phyloP scores from a whole-genome alignment of 1,284 basidiomycete species.

The Puccinia horiana region DNA sequence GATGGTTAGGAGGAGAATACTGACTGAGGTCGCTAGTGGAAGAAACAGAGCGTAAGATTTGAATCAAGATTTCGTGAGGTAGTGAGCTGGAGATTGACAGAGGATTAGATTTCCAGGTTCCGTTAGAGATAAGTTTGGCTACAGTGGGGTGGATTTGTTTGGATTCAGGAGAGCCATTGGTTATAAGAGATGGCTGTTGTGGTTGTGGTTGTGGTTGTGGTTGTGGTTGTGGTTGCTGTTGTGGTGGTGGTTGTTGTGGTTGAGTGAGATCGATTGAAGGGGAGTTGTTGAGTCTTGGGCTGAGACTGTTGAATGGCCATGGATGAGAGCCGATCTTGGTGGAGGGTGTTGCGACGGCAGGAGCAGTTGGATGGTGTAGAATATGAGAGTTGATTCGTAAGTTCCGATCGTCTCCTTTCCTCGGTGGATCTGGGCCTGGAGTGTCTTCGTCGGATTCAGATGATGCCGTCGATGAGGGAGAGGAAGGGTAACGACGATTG shows the following conservation, averaged over 20 bases:
- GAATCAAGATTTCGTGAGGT: slow-evolving; percentile 88
- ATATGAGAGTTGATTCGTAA: slow-evolving; percentile 26
- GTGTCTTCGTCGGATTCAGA: slow-evolving; percentile 44
- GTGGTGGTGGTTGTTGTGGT: background rate
- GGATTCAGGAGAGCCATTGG: background rate
- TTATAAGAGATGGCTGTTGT: background rate
- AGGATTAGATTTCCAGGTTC: slow-evolving; percentile 3
- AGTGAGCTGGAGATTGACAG: slow-evolving; percentile 60
- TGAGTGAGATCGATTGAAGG: background rate
- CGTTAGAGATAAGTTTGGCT: too few species aligned
- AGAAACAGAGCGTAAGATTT: slow-evolving; percentile 83
- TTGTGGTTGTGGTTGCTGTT: background rate
- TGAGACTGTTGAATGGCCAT: slow-evolving; percentile 46
- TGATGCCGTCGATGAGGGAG: slow-evolving; percentile 46
- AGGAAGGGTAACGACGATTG: slow-evolving; percentile 41
- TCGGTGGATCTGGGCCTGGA: slow-evolving; percentile 21
- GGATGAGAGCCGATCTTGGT: slow-evolving; percentile 37
- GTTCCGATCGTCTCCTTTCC: slow-evolving; percentile 45
- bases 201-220: background rate
- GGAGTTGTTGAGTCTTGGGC: slow-evolving; percentile 5
- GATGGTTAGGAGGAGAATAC: slow-evolving; percentile 61
- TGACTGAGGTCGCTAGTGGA: slow-evolving; percentile 72
- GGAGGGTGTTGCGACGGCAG: slow-evolving; percentile 42
- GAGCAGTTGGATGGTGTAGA: slow-evolving; percentile 38
- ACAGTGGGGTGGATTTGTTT: slow-evolving; percentile 7